Conservation (phyloP, 257 asterid species). For the Ehretia macrophylla region DNA sequence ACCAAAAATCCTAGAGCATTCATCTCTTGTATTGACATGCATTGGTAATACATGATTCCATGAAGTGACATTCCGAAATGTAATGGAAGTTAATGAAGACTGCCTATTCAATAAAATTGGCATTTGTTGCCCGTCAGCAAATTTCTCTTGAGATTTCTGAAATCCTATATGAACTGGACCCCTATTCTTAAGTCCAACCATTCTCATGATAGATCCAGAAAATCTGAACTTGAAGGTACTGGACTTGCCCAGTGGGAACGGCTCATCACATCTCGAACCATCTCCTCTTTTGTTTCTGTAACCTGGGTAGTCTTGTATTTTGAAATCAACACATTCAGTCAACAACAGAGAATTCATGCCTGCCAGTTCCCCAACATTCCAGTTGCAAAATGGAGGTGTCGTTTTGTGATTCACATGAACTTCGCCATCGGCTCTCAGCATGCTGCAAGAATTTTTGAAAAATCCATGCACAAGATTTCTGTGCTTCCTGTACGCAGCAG, state of each 20-base stretch:
- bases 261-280: constrained; percentile 38
- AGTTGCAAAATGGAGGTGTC: constrained; percentile 28
- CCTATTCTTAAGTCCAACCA: background rate
- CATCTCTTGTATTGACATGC: constrained; percentile 1
- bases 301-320: constrained; percentile 42
- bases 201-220: background rate
- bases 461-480: constrained; percentile 41
- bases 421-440: constrained; percentile 42
- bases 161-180: background rate
- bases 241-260: constrained; percentile 41
- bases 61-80: background rate
- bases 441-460: constrained; percentile 31
- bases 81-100: constrained; percentile 5
- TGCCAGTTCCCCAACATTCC: constrained; percentile 50
- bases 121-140: background rate
- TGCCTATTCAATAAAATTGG: constrained; percentile 3
- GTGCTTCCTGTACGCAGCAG: constrained; percentile 37
- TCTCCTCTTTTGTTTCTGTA: constrained; percentile 53
- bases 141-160: background rate
- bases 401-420: constrained; percentile 55
- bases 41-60: background rate
- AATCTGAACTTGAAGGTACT: constrained; percentile 41
- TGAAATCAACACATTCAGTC: constrained; percentile 31
- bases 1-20: constrained; percentile 30
- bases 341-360: constrained; percentile 14